phyloP scores from a whole-genome alignment of 108 stramenopile genomes.

The Skeletonema costatum region DNA sequence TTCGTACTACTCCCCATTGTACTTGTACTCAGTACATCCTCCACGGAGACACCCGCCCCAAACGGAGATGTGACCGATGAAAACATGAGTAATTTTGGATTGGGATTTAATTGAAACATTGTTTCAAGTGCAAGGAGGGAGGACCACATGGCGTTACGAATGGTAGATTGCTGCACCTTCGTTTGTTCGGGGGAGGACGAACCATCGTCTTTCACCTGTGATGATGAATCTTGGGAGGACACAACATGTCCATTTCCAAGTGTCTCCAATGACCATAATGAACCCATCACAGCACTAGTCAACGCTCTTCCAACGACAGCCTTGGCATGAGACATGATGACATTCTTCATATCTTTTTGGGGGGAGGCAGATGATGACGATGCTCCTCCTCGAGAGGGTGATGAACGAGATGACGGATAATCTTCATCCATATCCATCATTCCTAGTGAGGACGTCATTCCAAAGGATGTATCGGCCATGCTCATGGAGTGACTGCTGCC shows the following conservation, averaged over 20 bases:
- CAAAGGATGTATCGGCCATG: not conserved
- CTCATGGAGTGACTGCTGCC: not conserved
- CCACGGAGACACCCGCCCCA: not conserved
- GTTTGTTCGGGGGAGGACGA: not conserved
- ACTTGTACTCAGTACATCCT: not conserved
- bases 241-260: conserved; percentile 10
- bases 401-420: not conserved
- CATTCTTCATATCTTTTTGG: conserved; percentile 1
- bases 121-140: conserved; percentile 11
- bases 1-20: not conserved
- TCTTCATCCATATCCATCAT: not conserved
- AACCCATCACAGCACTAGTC: conserved; percentile 43
- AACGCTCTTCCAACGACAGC: conserved; percentile 35
- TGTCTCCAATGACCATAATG: conserved; percentile 34
- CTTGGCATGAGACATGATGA: conserved; percentile 40
- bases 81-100: conserved; percentile 5
- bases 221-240: not conserved
- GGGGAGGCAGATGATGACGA: not conserved
- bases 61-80: conserved; percentile 3
- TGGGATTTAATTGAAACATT: conserved; percentile 13
- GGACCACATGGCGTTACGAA: conserved; percentile 16
- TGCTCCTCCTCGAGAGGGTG: not conserved
- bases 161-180: not conserved
- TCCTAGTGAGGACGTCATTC: not conserved
- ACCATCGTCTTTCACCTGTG: not conserved